These are phyloP conservation scores for Suillus spraguei DNA, from an alignment of 768 basidiomycete species.

Conservation along the genomic window DNA sequence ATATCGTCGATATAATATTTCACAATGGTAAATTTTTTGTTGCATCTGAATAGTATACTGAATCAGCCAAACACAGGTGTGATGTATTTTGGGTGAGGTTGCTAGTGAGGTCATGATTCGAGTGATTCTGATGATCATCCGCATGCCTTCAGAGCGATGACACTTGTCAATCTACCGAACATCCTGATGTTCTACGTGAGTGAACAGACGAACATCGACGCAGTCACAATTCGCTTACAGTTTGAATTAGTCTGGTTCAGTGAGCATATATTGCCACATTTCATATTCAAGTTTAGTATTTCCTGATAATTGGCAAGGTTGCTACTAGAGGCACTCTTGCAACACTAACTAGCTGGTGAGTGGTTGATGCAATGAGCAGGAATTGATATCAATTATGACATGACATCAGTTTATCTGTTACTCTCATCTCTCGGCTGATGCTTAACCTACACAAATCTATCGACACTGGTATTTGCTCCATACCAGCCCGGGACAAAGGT, in stretches of 20 bases:
- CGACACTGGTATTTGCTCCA: slow-evolving; percentile 10
- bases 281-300: background rate
- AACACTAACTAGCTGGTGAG: slow-evolving; percentile 51
- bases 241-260: slow-evolving; percentile 9
- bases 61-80: background rate
- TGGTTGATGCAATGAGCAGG: background rate
- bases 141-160: slow-evolving; percentile 50
- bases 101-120: slow-evolving; percentile 4
- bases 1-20: background rate
- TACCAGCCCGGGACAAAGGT: slow-evolving; percentile 44
- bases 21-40: background rate
- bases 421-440: slow-evolving; percentile 58
- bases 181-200: slow-evolving; percentile 43
- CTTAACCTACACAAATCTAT: slow-evolving; percentile 53
- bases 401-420: slow-evolving; percentile 45
- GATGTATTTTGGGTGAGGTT: slow-evolving; percentile 3
- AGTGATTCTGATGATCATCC: background rate
- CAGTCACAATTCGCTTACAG: background rate
- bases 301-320: background rate
- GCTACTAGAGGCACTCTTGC: slow-evolving; percentile 45
- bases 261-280: slow-evolving; percentile 5
- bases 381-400: background rate
- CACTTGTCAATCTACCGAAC: slow-evolving; percentile 51
- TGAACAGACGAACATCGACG: background rate
- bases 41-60: background rate